Evolutionary conservation across 257 asterid species (phyloP), one percentile per base, ranked within the genome.

Genomic region (Solanum sitiens): DNA sequence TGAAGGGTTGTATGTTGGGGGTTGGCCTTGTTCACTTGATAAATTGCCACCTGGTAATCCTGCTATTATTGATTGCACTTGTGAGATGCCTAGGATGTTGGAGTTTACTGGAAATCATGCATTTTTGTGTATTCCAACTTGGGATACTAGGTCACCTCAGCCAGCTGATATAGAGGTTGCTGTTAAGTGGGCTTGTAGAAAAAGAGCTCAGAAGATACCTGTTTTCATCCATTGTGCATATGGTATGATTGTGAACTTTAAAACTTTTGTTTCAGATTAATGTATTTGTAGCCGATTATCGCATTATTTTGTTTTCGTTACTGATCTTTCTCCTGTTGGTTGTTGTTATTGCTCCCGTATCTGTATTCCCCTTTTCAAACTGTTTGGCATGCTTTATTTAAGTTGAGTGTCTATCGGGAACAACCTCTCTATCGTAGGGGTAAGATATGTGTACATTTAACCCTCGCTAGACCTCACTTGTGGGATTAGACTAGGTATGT

Each of bases 141-240:
- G 98, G 95, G 99, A 97, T 87, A 95, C 99, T 1, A 91, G 99
- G 86, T 89, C 99, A 2, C 99, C 98, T 87, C 91, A 88, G 61
- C 98, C 99, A n/a, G 93, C 90, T 40, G 95, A 95, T 87, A 96
- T 97, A 47, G 99, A 95, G 92, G 87, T 85, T 70, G 99, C 99
- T 40, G 99, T 97, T 71, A 97, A 94, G 72, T 97, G 99, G 99
- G 99, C 98, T 92, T 93, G 95, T 86, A 91, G 98, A 90, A 95
- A 95, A 92, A 93, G 98, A 86, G 92, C 98, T 92, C 98, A 91
- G 89, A 92, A 93, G 1, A 74, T 65, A 75, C 98, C 99, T 8
- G 79, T 96, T 14, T 95, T 96, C 70, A 88, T 97, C 85, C 99
- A 97, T 42, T 97, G 99, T 92, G 98, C 99, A 15, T 93, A 94